Evolutionary conservation across 495 filamentous ascomycete species (phyloP).

Genomic region (Aspergillus haitiensis): DNA sequence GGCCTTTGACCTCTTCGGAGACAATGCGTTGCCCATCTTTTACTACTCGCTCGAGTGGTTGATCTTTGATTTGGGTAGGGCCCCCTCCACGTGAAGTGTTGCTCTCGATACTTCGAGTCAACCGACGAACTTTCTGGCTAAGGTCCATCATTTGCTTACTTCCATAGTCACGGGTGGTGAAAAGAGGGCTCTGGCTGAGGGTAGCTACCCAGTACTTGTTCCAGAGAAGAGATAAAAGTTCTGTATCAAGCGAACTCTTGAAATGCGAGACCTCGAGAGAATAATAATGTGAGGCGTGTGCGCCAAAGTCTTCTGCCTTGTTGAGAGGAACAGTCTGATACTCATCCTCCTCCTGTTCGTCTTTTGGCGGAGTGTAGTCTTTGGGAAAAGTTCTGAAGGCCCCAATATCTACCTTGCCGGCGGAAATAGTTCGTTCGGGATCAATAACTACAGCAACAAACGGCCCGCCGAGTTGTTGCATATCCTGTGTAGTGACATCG

Average conservation of each 20-base stretch:
- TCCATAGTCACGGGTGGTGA: conserved; percentile 89
- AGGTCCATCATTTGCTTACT: conserved; percentile 92
- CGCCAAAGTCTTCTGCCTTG: conserved; percentile 96
- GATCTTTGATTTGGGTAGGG: conserved; percentile 46
- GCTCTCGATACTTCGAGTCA: conserved; percentile 50
- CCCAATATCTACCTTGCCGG: conserved; percentile 95
- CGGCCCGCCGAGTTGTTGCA: conserved; percentile 86
- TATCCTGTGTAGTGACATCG: conserved; percentile 83
- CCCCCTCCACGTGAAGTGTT: conserved; percentile 33
- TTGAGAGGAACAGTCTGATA: conserved; percentile 73
- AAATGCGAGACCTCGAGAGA: conserved; percentile 87
- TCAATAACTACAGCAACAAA: conserved; percentile 97
- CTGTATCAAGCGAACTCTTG: conserved; percentile 84
- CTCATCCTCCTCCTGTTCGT: conserved; percentile 47
- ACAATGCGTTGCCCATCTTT: conserved; percentile 78
- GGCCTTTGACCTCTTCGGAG: conserved; percentile 80
- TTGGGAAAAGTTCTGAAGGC: conserved; percentile 91
- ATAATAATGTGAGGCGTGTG: conserved; percentile 88
- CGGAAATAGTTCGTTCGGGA: conserved; percentile 91
- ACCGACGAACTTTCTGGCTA: conserved; percentile 71
- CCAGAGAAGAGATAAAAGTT: conserved; percentile 87
- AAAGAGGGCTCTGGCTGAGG: conserved; percentile 89
- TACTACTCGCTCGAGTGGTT: conserved; percentile 75
- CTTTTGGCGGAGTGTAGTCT: conserved; percentile 61
- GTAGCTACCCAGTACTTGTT: conserved; percentile 99